These are phyloP conservation scores for Zymoseptoria ardabiliae DNA, from an alignment of 2,329 filamentous ascomycete genomes.

Conservation along the genomic window DNA sequence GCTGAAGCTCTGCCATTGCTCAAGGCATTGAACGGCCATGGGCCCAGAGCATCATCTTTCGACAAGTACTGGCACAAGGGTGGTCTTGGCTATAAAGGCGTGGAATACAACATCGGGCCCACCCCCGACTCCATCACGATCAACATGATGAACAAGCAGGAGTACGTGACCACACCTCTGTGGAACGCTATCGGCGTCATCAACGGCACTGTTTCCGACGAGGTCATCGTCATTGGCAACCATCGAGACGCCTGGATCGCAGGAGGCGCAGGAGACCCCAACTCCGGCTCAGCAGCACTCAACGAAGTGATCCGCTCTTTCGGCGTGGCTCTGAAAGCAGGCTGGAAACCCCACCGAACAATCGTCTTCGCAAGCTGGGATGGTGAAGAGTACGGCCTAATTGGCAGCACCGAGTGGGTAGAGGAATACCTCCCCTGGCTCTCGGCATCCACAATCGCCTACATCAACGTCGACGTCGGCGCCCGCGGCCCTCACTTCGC, in stretches of 20 bases:
- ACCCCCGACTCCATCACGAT: constrained; percentile 59
- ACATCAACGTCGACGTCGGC: constrained; percentile 78
- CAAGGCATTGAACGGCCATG: constrained; percentile 83
- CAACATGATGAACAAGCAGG: constrained; percentile 44
- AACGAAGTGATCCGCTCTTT: constrained; percentile 74
- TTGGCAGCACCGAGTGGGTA: constrained; percentile 89
- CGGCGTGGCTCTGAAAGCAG: constrained; percentile 60
- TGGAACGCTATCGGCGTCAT: constrained; percentile 83
- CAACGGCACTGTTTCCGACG: constrained; percentile 76
- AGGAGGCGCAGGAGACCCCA: constrained; percentile 76
- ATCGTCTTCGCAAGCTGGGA: constrained; percentile 75
- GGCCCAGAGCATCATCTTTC: constrained; percentile 68
- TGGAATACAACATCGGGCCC: constrained; percentile 79
- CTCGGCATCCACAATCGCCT: constrained; percentile 63
- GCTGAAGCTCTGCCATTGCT: constrained; percentile 77
- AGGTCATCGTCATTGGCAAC: constrained; percentile 86
- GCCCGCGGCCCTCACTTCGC: constrained; percentile 57
- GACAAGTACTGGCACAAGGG: constrained; percentile 59
- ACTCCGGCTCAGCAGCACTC: constrained; percentile 70
- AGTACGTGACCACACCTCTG: constrained; percentile 44
- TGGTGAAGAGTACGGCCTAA: constrained; percentile 70
- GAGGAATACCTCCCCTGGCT: constrained; percentile 85
- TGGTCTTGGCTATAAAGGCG: constrained; percentile 70
- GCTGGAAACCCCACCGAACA: constrained; percentile 80
- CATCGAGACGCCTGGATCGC: constrained; percentile 86